phyloP scores from a whole-genome alignment of 129 eudicot species.

The Glebionis coronaria region DNA sequence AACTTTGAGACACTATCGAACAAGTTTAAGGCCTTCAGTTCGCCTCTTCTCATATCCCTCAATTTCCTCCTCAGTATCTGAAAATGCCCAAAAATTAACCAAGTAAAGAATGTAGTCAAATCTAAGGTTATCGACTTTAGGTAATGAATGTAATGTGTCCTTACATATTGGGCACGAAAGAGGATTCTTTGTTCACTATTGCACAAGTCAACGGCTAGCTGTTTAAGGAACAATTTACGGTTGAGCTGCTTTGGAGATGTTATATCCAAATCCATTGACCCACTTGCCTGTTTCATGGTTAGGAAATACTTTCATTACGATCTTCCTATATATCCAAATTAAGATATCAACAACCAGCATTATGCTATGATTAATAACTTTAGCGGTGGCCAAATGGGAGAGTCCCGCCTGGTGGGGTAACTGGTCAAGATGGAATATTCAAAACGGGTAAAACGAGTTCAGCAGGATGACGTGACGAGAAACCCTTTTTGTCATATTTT shows the following conservation, averaged over 20 bases:
- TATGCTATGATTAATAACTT: not conserved
- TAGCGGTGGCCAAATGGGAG: not conserved
- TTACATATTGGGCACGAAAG: conserved; percentile 88
- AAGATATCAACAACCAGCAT: not conserved
- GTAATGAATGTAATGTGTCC: conserved; percentile 11
- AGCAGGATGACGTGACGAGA: not conserved
- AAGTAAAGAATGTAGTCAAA: not conserved
- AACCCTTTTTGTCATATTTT: not conserved
- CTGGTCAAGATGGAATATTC: not conserved
- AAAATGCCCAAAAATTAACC: conserved; percentile 18
- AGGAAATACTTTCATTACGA: not conserved
- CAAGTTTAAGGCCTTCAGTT: conserved; percentile 66
- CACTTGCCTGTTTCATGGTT: conserved; percentile 67
- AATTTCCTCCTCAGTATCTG: conserved; percentile 87
- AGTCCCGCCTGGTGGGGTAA: not conserved
- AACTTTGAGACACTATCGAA: conserved; percentile 72
- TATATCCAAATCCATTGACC: conserved; percentile 93
- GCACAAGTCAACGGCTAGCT: conserved; percentile 89
- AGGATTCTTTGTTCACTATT: conserved; percentile 80
- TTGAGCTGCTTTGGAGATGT: conserved; percentile 89
- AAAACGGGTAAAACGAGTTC: not conserved
- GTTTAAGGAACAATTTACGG: conserved; percentile 79
- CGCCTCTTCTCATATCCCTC: conserved; percentile 92
- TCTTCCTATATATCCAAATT: not conserved
- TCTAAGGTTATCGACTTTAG: not conserved